Evolutionary conservation across 345 rosid genomes (phyloP), one percentile per base, ranked within the genome.

Genomic region (Populus deltoides): DNA sequence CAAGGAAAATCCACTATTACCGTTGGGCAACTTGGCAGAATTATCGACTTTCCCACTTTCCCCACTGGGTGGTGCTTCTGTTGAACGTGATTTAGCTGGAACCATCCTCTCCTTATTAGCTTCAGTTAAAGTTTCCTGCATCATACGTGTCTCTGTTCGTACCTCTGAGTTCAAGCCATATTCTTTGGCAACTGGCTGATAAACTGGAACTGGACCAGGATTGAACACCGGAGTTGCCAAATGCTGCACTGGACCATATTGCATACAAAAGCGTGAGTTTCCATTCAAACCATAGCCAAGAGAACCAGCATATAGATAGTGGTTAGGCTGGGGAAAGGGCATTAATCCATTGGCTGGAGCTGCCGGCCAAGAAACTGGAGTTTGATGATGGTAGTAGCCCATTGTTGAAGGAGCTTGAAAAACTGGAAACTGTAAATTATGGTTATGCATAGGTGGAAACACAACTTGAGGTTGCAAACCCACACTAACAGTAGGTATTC

Each of bases 311-410:
- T 90, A 96, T 36, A 89, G 72, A 81, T 91, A 92, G 70, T 82
- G 90, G 84, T 85, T 89, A 33, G 89, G 89, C 63, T 88, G 92
- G 35, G 92, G 81, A 31, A 81, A 90, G 33, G 89, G 81, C 86
- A 88, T 81, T 47, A 92, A 81, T 66, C 93, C 97, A 79, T 81
- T 89, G 51, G 89, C 79, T 11, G 94, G 89, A 81, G 82, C 86
- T 66, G 92, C 85, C 25, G 94, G 80, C 98, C 97, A 96, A 22
- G 97, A 84, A 80, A 91, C 89, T 71, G 91, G 91, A 85, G 85
- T 89, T 83, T 92, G 95, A 83, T 92, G 95, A 83, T 86, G 97
- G 79, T 89, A 93, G 88, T 92, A 93, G 76, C 91, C 91, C 90
- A 89, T 74, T 39, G 92, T 75, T 72, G 98, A 71, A 83, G 96